Conservation (phyloP, 176 grass and related monocot species). For the Thinopyrum elongatum region DNA sequence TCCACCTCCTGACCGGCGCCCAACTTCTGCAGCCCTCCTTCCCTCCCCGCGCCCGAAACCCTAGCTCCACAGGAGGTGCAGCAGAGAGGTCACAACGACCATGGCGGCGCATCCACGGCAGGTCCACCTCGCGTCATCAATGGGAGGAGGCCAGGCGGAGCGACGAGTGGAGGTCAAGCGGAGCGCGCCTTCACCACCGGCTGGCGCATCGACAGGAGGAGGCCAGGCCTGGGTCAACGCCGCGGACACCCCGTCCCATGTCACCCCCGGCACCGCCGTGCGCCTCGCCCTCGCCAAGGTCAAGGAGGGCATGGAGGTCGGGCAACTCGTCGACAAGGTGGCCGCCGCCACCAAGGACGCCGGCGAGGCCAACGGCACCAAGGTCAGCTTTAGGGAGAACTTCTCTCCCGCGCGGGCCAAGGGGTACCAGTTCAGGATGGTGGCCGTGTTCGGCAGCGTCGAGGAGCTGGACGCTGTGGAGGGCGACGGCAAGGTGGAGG, state of each 20-base stretch:
- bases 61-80: no score
- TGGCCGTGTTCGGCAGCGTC: conserved; percentile 57
- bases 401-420: conserved; percentile 91
- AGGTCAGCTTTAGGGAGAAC: conserved; percentile 80
- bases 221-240: conserved; percentile 83
- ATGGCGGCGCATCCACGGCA: no score
- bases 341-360: conserved; percentile 33
- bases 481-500: conserved; percentile 51
- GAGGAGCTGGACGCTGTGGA: conserved; percentile 76
- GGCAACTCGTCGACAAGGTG: conserved; percentile 39
- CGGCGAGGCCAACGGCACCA: conserved; percentile 33
- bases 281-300: conserved; percentile 70
- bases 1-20: no score
- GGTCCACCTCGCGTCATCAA: no score
- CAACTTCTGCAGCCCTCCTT: no score
- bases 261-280: conserved; percentile 45
- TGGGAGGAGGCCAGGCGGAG: no score
- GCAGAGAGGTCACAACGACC: no score
- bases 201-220: no score
- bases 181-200: no score
- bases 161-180: no score
- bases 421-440: conserved; percentile 72
- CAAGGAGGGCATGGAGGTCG: conserved; percentile 48
- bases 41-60: no score
- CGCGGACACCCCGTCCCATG: conserved; percentile 25